Conservation (phyloP, 2,329 filamentous ascomycete species). For the Colletotrichum scovillei region DNA sequence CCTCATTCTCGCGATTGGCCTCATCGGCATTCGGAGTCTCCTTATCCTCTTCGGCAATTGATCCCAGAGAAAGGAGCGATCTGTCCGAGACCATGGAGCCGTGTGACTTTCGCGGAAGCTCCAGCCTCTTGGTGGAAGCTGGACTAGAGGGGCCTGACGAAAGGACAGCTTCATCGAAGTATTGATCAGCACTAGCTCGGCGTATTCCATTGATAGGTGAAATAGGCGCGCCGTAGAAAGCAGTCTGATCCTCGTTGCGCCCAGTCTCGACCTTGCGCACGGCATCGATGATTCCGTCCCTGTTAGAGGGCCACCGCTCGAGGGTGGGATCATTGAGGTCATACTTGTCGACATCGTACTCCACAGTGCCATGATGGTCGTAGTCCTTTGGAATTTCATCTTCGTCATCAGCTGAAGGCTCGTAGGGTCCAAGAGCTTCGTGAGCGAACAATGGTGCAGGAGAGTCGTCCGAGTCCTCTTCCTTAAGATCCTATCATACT, state of each 20-base stretch:
- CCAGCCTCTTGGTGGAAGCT: slow-evolving; percentile 42
- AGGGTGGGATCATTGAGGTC: slow-evolving; percentile 61
- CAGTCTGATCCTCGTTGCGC: slow-evolving; percentile 51
- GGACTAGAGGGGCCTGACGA: slow-evolving; percentile 51
- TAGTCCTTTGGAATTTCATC: slow-evolving; percentile 29
- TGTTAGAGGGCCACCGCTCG: slow-evolving; percentile 59
- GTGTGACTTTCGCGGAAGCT: slow-evolving; percentile 41
- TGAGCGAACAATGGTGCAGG: slow-evolving; percentile 59
- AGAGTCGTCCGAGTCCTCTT: slow-evolving; percentile 33
- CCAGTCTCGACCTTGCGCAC: slow-evolving; percentile 59
- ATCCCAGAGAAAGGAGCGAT: slow-evolving; percentile 55
- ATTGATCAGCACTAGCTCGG: slow-evolving; percentile 49
- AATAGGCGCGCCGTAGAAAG: slow-evolving; percentile 48
- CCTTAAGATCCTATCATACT: slow-evolving; percentile 18
- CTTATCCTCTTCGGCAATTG: slow-evolving; percentile 54
- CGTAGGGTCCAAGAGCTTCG: slow-evolving; percentile 57
- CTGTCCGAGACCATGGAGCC: slow-evolving; percentile 44
- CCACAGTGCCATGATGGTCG: slow-evolving; percentile 32
- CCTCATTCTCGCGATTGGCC: slow-evolving; percentile 25
- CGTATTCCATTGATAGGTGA: slow-evolving; percentile 50
- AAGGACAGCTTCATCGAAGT: slow-evolving; percentile 46
- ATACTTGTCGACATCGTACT: slow-evolving; percentile 41
- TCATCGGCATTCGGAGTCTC: slow-evolving; percentile 30
- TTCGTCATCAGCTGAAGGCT: slow-evolving; percentile 47
- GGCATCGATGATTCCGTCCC: slow-evolving; percentile 55